phyloP scores from a whole-genome alignment of 2,329 filamentous ascomycete genomes.

The Raffaelea arxii region DNA sequence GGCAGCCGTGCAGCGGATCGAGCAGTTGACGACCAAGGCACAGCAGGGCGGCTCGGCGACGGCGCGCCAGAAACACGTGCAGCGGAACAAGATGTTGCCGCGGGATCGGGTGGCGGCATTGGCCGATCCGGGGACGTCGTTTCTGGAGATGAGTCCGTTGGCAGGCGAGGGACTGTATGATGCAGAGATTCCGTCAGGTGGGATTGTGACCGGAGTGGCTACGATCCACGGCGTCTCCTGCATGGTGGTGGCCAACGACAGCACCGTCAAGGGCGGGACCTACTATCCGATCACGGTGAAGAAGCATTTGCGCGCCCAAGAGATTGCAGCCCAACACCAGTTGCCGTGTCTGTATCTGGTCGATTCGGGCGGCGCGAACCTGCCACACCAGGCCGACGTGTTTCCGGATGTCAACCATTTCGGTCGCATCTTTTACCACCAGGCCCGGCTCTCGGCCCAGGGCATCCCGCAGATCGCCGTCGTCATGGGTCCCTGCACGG shows the following conservation, averaged over 20 bases:
- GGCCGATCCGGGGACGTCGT: constrained; percentile 80
- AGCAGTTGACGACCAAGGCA: constrained; percentile 59
- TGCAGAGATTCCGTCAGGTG: constrained; percentile 77
- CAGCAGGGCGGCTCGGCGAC: constrained; percentile 71
- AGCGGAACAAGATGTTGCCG: constrained; percentile 87
- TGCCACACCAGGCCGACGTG: constrained; percentile 90
- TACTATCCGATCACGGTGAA: constrained; percentile 97
- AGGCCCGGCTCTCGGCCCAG: constrained; percentile 80
- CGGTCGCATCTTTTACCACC: constrained; percentile 96
- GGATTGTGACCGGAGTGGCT: constrained; percentile 87
- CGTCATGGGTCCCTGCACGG: constrained; percentile 96
- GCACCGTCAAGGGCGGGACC: constrained; percentile 92
- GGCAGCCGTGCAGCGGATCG: constrained; percentile 59
- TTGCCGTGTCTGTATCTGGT: constrained; percentile 89
- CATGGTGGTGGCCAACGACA: constrained; percentile 91
- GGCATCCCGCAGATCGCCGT: constrained; percentile 91
- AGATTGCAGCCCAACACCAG: constrained; percentile 80
- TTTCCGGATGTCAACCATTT: constrained; percentile 95
- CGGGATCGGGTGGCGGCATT: constrained; percentile 80
- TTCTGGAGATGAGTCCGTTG: constrained; percentile 87
- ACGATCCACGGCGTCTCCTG: constrained; percentile 85
- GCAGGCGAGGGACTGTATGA: constrained; percentile 80
- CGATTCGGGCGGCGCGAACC: constrained; percentile 88
- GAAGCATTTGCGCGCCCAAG: constrained; percentile 89
- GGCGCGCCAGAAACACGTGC: constrained; percentile 77